These are phyloP conservation scores for Microthlaspi erraticum DNA, from an alignment of 345 rosid genomes.

Conservation along the genomic window DNA sequence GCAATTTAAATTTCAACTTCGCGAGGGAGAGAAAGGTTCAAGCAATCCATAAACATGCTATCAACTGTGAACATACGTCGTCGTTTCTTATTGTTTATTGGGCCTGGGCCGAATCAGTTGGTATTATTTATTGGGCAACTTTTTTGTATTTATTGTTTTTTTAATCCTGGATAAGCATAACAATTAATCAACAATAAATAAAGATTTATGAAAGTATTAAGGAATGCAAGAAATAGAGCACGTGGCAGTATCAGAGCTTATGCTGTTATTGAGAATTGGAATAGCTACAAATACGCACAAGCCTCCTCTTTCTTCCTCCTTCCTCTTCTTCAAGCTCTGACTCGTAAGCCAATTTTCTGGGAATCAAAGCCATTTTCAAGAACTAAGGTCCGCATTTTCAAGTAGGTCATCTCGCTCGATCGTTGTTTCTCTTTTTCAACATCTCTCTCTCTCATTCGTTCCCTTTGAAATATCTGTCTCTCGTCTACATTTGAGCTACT, in stretches of 20 bases:
- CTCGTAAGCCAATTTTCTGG: constrained; percentile 17
- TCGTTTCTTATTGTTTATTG: neutral
- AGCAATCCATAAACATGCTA: neutral
- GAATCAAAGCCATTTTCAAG: constrained; percentile 21
- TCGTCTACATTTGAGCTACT: constrained; percentile 27
- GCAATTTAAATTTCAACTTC: neutral
- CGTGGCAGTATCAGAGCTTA: constrained; percentile 39
- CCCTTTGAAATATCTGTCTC: constrained; percentile 10
- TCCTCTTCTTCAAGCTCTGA: constrained; percentile 20
- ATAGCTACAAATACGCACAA: constrained; percentile 43
- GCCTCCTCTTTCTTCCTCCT: constrained; percentile 8
- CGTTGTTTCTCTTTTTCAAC: neutral
- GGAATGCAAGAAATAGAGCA: neutral
- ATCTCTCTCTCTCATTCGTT: constrained; percentile 9
- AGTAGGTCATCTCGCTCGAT: constrained; percentile 20
- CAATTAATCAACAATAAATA: neutral
- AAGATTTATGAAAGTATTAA: neutral
- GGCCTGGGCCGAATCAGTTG: constrained; percentile 23
- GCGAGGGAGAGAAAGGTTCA: neutral
- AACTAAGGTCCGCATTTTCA: constrained; percentile 39
- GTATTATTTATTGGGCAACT: neutral
- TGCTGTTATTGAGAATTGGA: constrained; percentile 26
- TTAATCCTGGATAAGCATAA: constrained; percentile 16
- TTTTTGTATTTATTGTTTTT: neutral
- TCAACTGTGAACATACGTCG: neutral